Percentiles rank a stretch among this genome's conserved stretches.
These are phyloP conservation scores for Mortierella alpina DNA, from an alignment of 192 early-diverging fungal genomes.

Conservation along the genomic window DNA sequence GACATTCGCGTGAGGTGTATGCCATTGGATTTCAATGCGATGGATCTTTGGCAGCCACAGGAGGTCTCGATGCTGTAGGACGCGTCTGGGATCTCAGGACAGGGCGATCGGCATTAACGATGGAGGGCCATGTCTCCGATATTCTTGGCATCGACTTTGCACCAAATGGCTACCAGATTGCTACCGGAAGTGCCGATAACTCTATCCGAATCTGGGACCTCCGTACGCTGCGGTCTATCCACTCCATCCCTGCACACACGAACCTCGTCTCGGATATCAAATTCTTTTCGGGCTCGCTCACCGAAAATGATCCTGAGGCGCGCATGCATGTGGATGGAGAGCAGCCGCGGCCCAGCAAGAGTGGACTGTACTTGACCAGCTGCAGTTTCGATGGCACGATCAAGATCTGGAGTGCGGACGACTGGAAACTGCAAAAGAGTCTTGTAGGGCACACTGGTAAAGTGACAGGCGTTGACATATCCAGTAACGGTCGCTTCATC, in stretches of 20 bases:
- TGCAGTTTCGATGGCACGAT: conserved; percentile 90
- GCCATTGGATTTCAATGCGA: conserved; percentile 92
- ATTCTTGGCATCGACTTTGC: conserved; percentile 91
- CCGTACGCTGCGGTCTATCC: conserved; percentile 76
- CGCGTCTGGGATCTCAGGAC: conserved; percentile 96
- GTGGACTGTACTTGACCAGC: conserved; percentile 84
- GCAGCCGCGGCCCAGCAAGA: conserved; percentile 28
- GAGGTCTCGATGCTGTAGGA: conserved; percentile 92
- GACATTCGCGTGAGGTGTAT: conserved; percentile 95
- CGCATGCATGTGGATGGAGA: conserved; percentile 45
- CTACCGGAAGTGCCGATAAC: conserved; percentile 93
- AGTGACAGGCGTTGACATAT: conserved; percentile 90
- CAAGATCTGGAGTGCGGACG: conserved; percentile 94
- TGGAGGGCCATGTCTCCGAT: conserved; percentile 93
- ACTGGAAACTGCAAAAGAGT: conserved; percentile 91
- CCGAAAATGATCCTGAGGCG: conserved; percentile 22
- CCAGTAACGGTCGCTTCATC: conserved; percentile 83
- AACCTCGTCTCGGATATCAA: conserved; percentile 89
- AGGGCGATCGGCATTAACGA: conserved; percentile 86
- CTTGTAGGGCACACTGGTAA: conserved; percentile 91
- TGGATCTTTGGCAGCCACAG: conserved; percentile 90
- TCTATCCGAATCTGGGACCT: conserved; percentile 94
- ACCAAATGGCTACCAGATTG: conserved; percentile 93
- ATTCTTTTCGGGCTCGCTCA: conserved; percentile 54
- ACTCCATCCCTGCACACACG: conserved; percentile 92